Percentiles rank a stretch among this genome's conserved stretches.
Evolutionary conservation across 352 stramenopile genomes (phyloP).

Genomic region (Pythium insidiosum): DNA sequence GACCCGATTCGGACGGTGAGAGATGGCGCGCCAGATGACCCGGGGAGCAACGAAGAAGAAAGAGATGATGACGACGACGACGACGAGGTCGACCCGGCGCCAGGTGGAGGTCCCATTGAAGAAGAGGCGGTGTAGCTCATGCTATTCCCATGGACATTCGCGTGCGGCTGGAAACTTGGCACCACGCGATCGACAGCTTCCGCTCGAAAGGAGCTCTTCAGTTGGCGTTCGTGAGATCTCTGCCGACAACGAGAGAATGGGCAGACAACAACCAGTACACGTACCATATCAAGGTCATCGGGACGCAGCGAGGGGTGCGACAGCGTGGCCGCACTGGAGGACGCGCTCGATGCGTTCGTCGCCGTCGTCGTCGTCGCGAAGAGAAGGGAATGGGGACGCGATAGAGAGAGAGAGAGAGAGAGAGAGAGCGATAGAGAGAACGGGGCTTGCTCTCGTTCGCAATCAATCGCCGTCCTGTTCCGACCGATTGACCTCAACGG

Average conservation of each 20-base stretch:
- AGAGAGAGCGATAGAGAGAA: not conserved
- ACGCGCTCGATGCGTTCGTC: not conserved
- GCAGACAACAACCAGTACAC: not conserved
- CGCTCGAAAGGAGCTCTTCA: not conserved
- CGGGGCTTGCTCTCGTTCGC: not conserved
- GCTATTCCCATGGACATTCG: not conserved
- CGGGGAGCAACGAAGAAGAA: no score
- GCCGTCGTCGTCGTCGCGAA: no score
- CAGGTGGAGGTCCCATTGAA: not conserved
- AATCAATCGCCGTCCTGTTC: not conserved
- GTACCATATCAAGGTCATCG: constrained; percentile 21
- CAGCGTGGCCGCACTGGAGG: constrained; percentile 9
- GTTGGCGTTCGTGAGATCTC: not conserved
- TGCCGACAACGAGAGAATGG: not conserved
- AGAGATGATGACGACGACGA: no score
- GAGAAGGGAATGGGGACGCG: not conserved
- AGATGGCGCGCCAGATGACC: no score
- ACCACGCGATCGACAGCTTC: not conserved
- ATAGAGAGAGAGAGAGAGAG: not conserved
- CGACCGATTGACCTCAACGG: no score
- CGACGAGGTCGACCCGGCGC: no score
- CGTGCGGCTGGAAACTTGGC: not conserved
- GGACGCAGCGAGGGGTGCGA: constrained; percentile 6
- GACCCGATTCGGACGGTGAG: no score
- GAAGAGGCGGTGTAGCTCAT: not conserved